Percentiles rank a stretch among this genome's conserved stretches.
Conservation (phyloP, 345 rosid species). For the Combretum micranthum region DNA sequence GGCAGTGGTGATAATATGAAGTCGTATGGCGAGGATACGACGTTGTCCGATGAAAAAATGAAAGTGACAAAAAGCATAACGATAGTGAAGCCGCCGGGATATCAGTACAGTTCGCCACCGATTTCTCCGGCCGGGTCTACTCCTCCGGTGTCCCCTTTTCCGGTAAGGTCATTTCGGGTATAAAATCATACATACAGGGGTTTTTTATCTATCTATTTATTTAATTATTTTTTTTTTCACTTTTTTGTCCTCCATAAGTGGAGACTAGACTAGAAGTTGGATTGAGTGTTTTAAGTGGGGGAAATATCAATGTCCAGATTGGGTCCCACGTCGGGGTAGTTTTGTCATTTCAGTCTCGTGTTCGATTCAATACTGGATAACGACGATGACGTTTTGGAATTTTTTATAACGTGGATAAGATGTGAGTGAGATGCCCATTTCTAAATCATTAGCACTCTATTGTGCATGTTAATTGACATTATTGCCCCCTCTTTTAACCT, state of each 20-base stretch:
- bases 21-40: constrained; percentile 32
- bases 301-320: too few species aligned
- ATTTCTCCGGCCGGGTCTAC: constrained; percentile 86
- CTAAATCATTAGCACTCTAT: too few species aligned
- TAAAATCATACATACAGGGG: too few species aligned
- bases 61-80: constrained; percentile 82
- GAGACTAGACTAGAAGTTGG: too few species aligned
- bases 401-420: too few species aligned
- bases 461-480: too few species aligned
- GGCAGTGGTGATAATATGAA: constrained; percentile 44
- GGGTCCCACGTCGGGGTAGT: too few species aligned
- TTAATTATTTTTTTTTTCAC: constrained; percentile 4
- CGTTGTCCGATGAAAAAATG: constrained; percentile 27
- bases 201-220: too few species aligned
- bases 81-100: constrained; percentile 85
- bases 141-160: constrained; percentile 77
- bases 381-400: constrained; percentile 10
- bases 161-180: constrained; percentile 35
- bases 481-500: too few species aligned
- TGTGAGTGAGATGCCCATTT: too few species aligned
- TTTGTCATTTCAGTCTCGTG: background rate
- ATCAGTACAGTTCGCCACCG: constrained; percentile 69
- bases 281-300: background rate
- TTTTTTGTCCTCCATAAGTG: background rate
- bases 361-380: background rate